Conservation (phyloP, 805 yeast genomes). For the Ogataea ramenticola region DNA sequence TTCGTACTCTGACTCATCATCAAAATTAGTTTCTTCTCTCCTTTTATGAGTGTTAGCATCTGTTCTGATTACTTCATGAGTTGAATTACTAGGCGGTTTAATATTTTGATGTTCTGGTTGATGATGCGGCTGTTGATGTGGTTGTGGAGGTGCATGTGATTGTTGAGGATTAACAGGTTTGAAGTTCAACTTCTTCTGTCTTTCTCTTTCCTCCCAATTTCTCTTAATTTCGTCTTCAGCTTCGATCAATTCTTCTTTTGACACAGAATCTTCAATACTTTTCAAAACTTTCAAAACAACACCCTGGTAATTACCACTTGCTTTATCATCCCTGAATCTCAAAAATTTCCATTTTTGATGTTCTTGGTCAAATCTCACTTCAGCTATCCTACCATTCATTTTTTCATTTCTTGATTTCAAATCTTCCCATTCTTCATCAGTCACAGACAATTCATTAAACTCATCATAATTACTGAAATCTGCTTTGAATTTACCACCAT, state of each 20-base stretch:
- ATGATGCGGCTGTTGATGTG: conserved; percentile 11
- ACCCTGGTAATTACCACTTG: conserved; percentile 75
- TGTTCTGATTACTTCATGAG: neutral
- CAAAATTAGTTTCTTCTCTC: conserved; percentile 1
- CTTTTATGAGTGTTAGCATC: neutral
- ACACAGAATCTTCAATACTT: conserved; percentile 82
- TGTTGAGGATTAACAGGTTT: conserved; percentile 2
- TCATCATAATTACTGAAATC: conserved; percentile 37
- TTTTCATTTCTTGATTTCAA: conserved; percentile 70
- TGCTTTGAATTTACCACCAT: conserved; percentile 21
- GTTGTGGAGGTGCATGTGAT: conserved; percentile 10
- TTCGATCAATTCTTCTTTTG: conserved; percentile 63
- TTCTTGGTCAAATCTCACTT: conserved; percentile 61
- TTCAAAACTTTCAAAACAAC: conserved; percentile 78
- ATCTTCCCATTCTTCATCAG: conserved; percentile 74
- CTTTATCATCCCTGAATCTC: conserved; percentile 89
- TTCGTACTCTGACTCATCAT: conserved; percentile 24
- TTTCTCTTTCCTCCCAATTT: conserved; percentile 57
- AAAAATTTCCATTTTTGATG: conserved; percentile 72
- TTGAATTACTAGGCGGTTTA: neutral
- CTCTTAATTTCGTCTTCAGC: conserved; percentile 49
- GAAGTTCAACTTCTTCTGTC: conserved; percentile 17
- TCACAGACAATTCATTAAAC: conserved; percentile 56
- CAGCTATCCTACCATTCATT: conserved; percentile 81
- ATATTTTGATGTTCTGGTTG: neutral